These are phyloP conservation scores for apple (Malus domestica) DNA, from an alignment of 306 rosid species.

Conservation along the genomic window ASM211411v1 NC_041798.1:24508001-24508500, in stretches of 20 bases:
- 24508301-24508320: constrained; percentile 12
- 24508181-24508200: constrained; percentile 4
- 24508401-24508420: constrained; percentile 17
- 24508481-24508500: constrained; percentile 28
- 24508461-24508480: constrained; percentile 33
- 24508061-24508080: constrained; percentile 37
- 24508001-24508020: background rate
- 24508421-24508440: constrained; percentile 28
- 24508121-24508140: background rate
- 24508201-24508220: constrained; percentile 16
- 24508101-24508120: constrained; percentile 16
- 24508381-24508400: constrained; percentile 19
- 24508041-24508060: constrained; percentile 22
- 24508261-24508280: constrained; percentile 4
- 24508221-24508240: constrained; percentile 25
- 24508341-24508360: background rate
- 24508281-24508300: constrained; percentile 13
- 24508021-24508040: background rate
- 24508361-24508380: constrained; percentile 9
- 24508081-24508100: constrained; percentile 23
- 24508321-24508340: constrained; percentile 17
- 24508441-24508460: constrained; percentile 25
- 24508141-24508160: background rate
- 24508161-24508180: background rate
- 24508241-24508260: constrained; percentile 9